Evolutionary conservation across 2,329 filamentous ascomycete species (phyloP).

Genomic region (Cytospora schulzeri): DNA sequence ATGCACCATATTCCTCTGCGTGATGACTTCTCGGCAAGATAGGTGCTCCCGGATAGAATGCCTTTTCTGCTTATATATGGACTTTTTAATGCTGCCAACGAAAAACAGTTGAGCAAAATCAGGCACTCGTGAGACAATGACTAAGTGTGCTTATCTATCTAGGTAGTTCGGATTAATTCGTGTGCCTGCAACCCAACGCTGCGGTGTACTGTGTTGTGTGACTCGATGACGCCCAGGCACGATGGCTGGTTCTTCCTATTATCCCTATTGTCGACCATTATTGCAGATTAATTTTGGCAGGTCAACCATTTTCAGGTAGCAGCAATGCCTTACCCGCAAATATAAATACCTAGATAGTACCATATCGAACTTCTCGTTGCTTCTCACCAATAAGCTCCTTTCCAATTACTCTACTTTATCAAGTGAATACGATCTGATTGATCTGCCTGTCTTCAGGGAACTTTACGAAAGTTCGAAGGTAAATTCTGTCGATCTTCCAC

Average conservation of each 20-base stretch:
- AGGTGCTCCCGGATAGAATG: constrained; percentile 3
- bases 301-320: background rate
- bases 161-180: no score
- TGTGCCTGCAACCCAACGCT: background rate
- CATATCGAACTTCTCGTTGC: background rate
- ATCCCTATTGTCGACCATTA: background rate
- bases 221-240: background rate
- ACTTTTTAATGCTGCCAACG: background rate
- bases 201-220: background rate
- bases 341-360: no score
- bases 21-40: constrained; percentile 4
- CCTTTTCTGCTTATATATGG: background rate
- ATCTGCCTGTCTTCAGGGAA: background rate
- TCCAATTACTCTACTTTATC: background rate
- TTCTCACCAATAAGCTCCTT: background rate
- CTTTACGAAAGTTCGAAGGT: background rate
- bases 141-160: background rate
- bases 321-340: background rate
- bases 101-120: background rate
- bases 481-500: background rate
- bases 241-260: background rate
- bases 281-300: background rate
- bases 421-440: no score
- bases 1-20: background rate
- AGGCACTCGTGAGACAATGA: background rate